Base-by-base conservation (phyloP, 495 filamentous ascomycete genomes). In the Lophiostoma macrostomum region DNA sequence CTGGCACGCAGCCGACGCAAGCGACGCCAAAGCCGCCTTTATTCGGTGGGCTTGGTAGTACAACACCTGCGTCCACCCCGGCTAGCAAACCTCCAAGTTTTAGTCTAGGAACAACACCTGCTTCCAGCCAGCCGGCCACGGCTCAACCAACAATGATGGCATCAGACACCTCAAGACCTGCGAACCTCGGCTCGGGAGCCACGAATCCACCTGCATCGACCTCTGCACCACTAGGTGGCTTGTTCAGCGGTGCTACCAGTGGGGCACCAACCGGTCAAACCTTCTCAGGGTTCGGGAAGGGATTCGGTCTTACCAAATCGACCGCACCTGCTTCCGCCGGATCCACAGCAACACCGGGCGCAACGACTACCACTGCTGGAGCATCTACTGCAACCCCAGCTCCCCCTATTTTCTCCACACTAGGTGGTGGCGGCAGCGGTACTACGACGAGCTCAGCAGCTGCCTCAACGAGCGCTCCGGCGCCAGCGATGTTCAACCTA, bases 401-500 rank as follows among this genome's bases (percentile, higher is more conserved):
- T 14, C 39, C 67, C 18, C 24, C 31, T 23, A 2, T 44, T 1
- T 39, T 54, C 31, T 64, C 64, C 22, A 54, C 53, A 20, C 31
- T 55, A 27, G 28, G 44, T 29, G 28, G 56, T 40, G 59, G 13
- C 23, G 7, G 34, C 58, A 40, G 50, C 60, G n/a, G n/a, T 14
- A 18, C 13, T 14, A 48, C 44, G 20, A 24, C 30, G 23, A 61
- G 37, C 43, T 50, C 58, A 10, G 32, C 67, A 25, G 46, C 65
- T 25, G 57, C 65, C 35, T 6, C 41, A 23, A 49, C 58, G 40
- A 60, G 53, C 36, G 56, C 53, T 37, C 53, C 58, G n/a, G 28
- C 64, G 31, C 50, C 66, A 19, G 57, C 67, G 28, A 50, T 58
- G 13, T 59, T 73, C 11, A 45, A 19, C n/a, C 42, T 29, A 36